Conservation (phyloP, 306 rosid genomes). For the Gillenia trifoliata region DNA sequence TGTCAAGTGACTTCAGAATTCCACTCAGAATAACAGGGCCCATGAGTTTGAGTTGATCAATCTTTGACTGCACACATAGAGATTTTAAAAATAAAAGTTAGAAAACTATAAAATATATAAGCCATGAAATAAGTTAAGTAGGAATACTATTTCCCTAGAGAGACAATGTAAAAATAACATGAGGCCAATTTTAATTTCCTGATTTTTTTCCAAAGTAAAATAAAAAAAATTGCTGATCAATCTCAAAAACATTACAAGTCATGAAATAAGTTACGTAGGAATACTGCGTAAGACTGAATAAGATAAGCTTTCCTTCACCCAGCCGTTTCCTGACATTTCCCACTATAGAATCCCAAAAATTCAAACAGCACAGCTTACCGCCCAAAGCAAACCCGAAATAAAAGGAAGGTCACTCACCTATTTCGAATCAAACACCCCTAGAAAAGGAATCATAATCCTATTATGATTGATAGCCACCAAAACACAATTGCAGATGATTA, state of each 20-base stretch:
- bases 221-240: not conserved
- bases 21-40: conserved; percentile 92
- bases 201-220: not conserved
- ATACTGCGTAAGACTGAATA: not conserved
- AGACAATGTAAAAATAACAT: not conserved
- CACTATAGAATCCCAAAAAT: not conserved
- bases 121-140: not conserved
- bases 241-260: not conserved
- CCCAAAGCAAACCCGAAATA: not conserved
- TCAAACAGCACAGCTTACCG: not conserved
- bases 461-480: not conserved
- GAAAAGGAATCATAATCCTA: not conserved
- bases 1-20: conserved; percentile 88
- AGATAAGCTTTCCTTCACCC: not conserved
- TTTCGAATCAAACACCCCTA: not conserved
- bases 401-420: not conserved
- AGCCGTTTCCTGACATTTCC: not conserved
- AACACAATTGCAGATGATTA: not conserved
- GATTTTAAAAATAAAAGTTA: conserved; percentile 12
- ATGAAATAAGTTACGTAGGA: not conserved
- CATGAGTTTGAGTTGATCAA: conserved; percentile 83
- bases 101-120: not conserved
- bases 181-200: not conserved
- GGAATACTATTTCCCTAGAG: not conserved
- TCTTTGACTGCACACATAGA: conserved; percentile 59